Conservation (phyloP, 495 filamentous ascomycete genomes). For the Neurospora tetraspora region DNA sequence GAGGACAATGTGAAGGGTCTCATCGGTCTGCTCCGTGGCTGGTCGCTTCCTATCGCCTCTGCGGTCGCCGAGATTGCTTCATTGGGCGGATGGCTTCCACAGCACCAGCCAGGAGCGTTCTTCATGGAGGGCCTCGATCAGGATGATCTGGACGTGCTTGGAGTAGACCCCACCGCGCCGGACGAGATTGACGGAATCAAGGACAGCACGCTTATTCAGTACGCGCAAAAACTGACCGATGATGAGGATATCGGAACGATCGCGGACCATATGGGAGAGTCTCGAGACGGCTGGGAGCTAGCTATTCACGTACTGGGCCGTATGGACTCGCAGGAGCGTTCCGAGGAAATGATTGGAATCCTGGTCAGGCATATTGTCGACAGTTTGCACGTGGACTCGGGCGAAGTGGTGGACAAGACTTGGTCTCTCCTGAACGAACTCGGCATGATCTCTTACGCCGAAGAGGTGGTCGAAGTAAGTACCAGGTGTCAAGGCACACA, state of each 20-base stretch:
- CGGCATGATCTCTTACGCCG: slow-evolving; percentile 59
- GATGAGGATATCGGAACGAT: slow-evolving; percentile 27
- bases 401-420: slow-evolving; percentile 61
- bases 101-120: slow-evolving; percentile 27
- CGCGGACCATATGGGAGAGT: slow-evolving; percentile 22
- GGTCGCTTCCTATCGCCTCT: slow-evolving; percentile 66
- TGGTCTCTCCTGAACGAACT: slow-evolving; percentile 59
- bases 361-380: slow-evolving; percentile 48
- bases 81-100: slow-evolving; percentile 63
- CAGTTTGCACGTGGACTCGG: slow-evolving; percentile 52
- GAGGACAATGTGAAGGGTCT: slow-evolving; percentile 67
- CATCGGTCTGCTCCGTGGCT: slow-evolving; percentile 59
- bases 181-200: slow-evolving; percentile 45
- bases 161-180: slow-evolving; percentile 33
- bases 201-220: slow-evolving; percentile 63
- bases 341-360: slow-evolving; percentile 52
- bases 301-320: slow-evolving; percentile 67
- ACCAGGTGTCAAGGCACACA: background rate
- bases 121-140: slow-evolving; percentile 36
- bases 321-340: slow-evolving; percentile 53
- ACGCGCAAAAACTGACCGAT: slow-evolving; percentile 50
- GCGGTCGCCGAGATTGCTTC: slow-evolving; percentile 72
- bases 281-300: slow-evolving; percentile 74
- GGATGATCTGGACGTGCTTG: slow-evolving; percentile 46
- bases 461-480: slow-evolving; percentile 66